Base-by-base conservation (phyloP, 2,329 filamentous ascomycete species). In the Periconia sp. region DNA sequence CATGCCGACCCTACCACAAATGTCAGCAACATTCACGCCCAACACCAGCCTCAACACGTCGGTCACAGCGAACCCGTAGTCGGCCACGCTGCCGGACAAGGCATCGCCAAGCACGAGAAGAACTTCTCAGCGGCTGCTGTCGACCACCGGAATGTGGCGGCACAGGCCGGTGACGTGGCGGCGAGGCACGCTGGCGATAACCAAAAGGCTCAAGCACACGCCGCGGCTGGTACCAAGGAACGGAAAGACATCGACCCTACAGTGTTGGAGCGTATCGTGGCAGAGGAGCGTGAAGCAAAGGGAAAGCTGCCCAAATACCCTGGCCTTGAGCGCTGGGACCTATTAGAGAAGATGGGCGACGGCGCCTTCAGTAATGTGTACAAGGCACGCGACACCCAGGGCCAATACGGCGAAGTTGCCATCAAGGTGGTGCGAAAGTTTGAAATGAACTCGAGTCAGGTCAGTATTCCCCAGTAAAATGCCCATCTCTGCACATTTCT, bases 351-450 rank as follows among this genome's bases (percentile, higher is more conserved):
- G 83, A 99, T 99, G 93, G 94, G 94, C 60, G 94, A 97, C 64
- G 94, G 94, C 57, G 94, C 94, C 56, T 99, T 99, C 82, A 97
- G 93, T 80, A 97, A 97, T 69, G 94, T 99, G 60, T 99, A 97
- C 76, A 87, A 91, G 40, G 94, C 94, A 37, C 84, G 82, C 62
- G 94, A 99, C 73, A 81, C 76, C 44, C 82, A 86, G 6, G 89
- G 90, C 41, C 81, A 87, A 58, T 83, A 84, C 58, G 86, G 85
- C 61, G 88, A 97, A 72, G 92, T 94, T 33, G 94, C 93, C 64
- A 97, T 99, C 82, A 99, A 99, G 77, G 94, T 99, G 48, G 94
- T 99, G 60, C 89, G 94, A 70, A 97, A 97, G 79, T 97, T 91
- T 74, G 94, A 99, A 78, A 97, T 99, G 91, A 97, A 96, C 78